A percentile compares a stretch with the other conserved stretches of the same genome.
Evolutionary conservation across 768 basidiomycete genomes (phyloP).

Genomic region (Lactifluus rugatus): DNA sequence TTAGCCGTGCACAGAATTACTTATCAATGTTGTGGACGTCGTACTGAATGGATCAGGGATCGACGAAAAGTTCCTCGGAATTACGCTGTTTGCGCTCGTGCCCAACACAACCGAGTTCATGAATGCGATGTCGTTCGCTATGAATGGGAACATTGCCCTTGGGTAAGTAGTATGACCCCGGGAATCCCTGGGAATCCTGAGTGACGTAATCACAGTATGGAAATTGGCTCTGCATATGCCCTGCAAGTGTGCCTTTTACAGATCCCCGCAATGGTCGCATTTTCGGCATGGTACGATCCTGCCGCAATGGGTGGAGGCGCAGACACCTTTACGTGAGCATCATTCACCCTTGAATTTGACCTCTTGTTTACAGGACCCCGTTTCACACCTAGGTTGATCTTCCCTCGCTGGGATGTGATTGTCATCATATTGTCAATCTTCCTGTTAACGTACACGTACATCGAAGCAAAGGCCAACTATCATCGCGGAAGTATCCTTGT

Average conservation of each 20-base stretch:
- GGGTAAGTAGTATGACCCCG: constrained; percentile 43
- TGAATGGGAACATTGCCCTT: constrained; percentile 93
- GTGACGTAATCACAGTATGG: constrained; percentile 64
- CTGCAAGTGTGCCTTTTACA: constrained; percentile 96
- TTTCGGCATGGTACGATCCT: constrained; percentile 91
- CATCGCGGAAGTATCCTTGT: constrained; percentile 94
- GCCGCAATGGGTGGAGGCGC: constrained; percentile 78
- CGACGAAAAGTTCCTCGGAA: constrained; percentile 94
- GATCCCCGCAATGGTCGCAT: constrained; percentile 98
- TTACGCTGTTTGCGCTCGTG: constrained; percentile 93
- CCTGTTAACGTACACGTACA: constrained; percentile 96
- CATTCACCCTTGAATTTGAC: background rate
- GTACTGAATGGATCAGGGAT: constrained; percentile 85
- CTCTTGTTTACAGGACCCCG: background rate
- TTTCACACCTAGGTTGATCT: constrained; percentile 60
- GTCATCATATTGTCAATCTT: constrained; percentile 94
- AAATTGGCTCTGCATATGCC: constrained; percentile 98
- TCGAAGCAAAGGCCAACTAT: constrained; percentile 98
- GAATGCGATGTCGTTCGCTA: constrained; percentile 97
- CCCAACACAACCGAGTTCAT: constrained; percentile 99
- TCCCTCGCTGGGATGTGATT: constrained; percentile 97
- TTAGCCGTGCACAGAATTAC: constrained; percentile 50
- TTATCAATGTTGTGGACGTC: constrained; percentile 93
- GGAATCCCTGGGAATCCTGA: background rate
- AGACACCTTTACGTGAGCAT: constrained; percentile 82